Conservation (phyloP, 306 rosid species). For the Gillenia trifoliata region DNA sequence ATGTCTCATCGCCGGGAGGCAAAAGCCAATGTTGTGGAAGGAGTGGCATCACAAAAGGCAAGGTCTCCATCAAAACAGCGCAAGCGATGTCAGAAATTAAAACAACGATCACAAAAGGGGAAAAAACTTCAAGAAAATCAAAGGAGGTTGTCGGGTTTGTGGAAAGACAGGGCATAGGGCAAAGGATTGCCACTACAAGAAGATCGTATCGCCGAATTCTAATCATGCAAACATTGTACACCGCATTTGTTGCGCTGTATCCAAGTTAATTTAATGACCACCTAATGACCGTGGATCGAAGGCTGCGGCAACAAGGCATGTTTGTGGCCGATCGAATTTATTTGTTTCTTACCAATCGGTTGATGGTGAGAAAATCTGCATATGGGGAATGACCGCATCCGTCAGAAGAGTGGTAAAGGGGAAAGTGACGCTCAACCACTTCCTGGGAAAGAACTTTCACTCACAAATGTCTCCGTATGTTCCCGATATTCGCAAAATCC, state of each 20-base stretch:
- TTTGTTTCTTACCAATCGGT: background rate
- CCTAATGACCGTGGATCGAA: background rate
- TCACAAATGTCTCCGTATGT: slow-evolving; percentile 1
- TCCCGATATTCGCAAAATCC: background rate
- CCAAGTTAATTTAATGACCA: background rate
- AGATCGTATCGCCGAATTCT: background rate
- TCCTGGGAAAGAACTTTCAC: too few relatives aligned
- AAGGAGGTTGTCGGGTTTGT: background rate
- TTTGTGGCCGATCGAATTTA: background rate
- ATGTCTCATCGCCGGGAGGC: too few relatives aligned
- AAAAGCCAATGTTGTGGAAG: too few relatives aligned
- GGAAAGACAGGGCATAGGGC: background rate
- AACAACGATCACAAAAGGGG: too few relatives aligned
- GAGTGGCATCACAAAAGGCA: too few relatives aligned
- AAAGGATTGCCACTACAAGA: background rate
- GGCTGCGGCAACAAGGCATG: background rate
- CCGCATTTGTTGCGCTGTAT: background rate
- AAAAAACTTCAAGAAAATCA: too few relatives aligned
- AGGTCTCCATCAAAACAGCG: too few relatives aligned
- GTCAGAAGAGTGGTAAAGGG: background rate
- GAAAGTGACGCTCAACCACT: background rate
- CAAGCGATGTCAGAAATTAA: too few relatives aligned
- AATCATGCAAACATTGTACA: background rate
- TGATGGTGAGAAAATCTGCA: background rate
- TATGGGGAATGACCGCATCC: background rate